Evolutionary conservation across 2,329 filamentous ascomycete genomes (phyloP).

Genomic region (Fusarium sp.): DNA sequence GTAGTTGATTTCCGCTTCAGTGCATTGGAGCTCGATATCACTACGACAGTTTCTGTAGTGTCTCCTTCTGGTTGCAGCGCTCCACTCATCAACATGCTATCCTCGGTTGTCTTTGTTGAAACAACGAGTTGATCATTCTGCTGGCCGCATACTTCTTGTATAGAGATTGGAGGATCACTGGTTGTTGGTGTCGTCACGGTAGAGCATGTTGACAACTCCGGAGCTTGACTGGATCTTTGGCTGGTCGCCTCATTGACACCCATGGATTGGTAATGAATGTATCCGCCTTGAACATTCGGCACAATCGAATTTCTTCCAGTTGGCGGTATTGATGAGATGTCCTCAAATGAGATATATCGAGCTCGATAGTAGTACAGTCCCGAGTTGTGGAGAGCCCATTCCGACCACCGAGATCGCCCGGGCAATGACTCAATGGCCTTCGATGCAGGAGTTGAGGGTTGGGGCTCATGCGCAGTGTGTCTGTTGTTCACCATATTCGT

Average conservation of each 20-base stretch:
- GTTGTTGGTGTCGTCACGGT: conserved; percentile 17
- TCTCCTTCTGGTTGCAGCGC: conserved; percentile 12
- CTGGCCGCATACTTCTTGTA: not conserved
- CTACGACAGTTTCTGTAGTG: conserved; percentile 7
- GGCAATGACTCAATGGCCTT: conserved; percentile 1
- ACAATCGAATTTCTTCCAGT: conserved; percentile 40
- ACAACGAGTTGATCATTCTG: conserved; percentile 9
- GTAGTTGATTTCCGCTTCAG: conserved; percentile 10
- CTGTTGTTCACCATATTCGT: conserved; percentile 9
- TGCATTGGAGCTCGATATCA: conserved; percentile 2
- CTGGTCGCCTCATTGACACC: conserved; percentile 13
- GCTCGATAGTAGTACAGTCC: conserved; percentile 39
- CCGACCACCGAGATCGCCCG: conserved; percentile 25
- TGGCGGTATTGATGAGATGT: conserved; percentile 15
- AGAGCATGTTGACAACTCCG: conserved; percentile 25
- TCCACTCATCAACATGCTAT: conserved; percentile 27
- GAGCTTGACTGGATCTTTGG: not conserved
- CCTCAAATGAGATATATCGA: conserved; percentile 38
- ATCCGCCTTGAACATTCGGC: conserved; percentile 29
- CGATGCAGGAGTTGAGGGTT: conserved; percentile 9
- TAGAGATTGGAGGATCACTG: not conserved
- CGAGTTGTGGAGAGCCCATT: conserved; percentile 32
- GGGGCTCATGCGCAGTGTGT: conserved; percentile 4
- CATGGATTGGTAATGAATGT: conserved; percentile 42
- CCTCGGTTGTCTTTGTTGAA: not conserved